Conservation (phyloP, 345 rosid species). For the Hypericum androsaemum region DNA sequence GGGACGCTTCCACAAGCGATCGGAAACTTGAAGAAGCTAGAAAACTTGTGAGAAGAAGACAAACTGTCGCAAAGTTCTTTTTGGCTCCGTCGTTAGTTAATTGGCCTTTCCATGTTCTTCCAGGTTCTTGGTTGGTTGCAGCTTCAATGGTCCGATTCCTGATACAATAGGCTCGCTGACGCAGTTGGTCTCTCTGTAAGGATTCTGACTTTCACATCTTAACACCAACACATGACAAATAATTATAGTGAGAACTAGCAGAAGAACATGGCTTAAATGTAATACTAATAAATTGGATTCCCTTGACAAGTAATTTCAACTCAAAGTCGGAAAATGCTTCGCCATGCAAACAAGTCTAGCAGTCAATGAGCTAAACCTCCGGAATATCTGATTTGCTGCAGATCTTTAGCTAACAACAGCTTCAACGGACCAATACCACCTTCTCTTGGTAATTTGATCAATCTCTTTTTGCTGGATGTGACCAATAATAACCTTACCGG, state of each 20-base stretch:
- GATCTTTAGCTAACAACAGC: slow-evolving; percentile 62
- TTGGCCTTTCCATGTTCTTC: not conserved
- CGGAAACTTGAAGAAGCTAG: slow-evolving; percentile 45
- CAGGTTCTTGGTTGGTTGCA: slow-evolving; percentile 71
- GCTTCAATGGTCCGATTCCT: slow-evolving; percentile 65
- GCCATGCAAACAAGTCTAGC: too few relatives aligned
- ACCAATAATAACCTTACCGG: slow-evolving; percentile 70
- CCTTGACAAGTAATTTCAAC: too few relatives aligned
- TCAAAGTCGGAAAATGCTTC: too few relatives aligned
- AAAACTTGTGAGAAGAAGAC: slow-evolving; percentile 44
- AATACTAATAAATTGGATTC: too few relatives aligned
- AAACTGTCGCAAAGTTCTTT: slow-evolving; percentile 4
- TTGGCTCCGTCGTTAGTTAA: slow-evolving; percentile 2
- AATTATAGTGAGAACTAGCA: too few relatives aligned
- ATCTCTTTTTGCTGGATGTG: slow-evolving; percentile 77
- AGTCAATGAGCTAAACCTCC: too few relatives aligned
- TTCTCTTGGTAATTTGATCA: slow-evolving; percentile 55
- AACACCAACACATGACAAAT: not conserved
- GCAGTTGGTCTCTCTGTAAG: slow-evolving; percentile 51
- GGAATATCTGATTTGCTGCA: slow-evolving; percentile 17
- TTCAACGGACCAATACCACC: slow-evolving; percentile 68
- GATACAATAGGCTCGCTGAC: slow-evolving; percentile 47
- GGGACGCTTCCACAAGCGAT: slow-evolving; percentile 64
- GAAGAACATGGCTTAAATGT: too few relatives aligned
- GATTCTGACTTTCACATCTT: not conserved